Evolutionary conservation across 2,329 filamentous ascomycete species (phyloP).

Genomic region (Coniochaeta hoffmannii): DNA sequence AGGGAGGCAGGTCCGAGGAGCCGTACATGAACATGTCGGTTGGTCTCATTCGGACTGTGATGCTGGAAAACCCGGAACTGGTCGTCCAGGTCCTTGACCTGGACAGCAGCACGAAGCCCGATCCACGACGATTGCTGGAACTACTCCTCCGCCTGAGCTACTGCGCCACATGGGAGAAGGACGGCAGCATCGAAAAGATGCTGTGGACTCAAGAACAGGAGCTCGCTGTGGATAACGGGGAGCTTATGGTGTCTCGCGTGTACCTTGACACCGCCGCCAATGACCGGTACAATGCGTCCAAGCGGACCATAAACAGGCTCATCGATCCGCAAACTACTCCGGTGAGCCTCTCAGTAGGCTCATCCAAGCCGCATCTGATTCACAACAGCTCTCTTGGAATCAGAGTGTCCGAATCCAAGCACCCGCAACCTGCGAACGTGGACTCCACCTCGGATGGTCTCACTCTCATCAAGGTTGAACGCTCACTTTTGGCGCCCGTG

Average conservation of each 20-base stretch:
- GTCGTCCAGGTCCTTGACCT: constrained; percentile 1
- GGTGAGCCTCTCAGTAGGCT: neutral
- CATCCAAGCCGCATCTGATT: neutral
- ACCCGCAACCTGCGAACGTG: neutral
- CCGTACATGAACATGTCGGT: constrained; percentile 9
- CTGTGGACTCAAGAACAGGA: constrained; percentile 12
- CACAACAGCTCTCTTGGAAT: neutral
- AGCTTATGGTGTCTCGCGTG: constrained; percentile 7
- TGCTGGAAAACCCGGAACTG: constrained; percentile 3
- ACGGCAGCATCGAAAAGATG: constrained; percentile 1
- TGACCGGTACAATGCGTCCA: constrained; percentile 10
- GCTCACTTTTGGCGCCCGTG: neutral
- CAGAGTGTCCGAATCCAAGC: neutral
- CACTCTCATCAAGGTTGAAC: neutral
- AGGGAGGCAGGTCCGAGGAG: constrained; percentile 2
- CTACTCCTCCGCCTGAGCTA: neutral
- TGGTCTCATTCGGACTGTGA: constrained; percentile 5
- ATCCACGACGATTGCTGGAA: neutral
- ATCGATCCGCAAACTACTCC: constrained; percentile 2
- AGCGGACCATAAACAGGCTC: constrained; percentile 2
- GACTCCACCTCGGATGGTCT: neutral
- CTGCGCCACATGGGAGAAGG: constrained; percentile 5
- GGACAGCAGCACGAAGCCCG: neutral
- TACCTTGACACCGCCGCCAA: constrained; percentile 3
- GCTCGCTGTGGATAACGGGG: constrained; percentile 6